These are phyloP conservation scores for Heterococcus sp. DNA, from an alignment of 108 stramenopile species.

Conservation along the genomic window DNA sequence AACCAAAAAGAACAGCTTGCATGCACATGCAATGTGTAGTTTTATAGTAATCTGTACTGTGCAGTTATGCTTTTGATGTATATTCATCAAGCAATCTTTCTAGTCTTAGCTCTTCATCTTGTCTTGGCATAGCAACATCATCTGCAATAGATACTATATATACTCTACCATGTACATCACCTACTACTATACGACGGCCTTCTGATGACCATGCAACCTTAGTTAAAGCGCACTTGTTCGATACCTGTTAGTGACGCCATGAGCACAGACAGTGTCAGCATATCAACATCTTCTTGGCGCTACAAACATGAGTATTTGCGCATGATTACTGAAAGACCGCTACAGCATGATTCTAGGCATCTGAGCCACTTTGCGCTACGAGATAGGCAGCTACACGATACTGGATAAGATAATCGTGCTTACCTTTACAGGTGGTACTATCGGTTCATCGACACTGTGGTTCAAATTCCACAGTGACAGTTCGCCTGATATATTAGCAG, in stretches of 20 bases:
- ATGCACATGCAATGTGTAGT: neutral
- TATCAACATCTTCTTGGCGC: no score
- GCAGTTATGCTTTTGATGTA: neutral
- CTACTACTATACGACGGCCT: neutral
- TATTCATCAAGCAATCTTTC: neutral
- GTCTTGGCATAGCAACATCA: neutral
- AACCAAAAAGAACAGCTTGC: neutral
- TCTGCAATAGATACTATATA: neutral
- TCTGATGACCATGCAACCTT: neutral
- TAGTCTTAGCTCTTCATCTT: neutral
- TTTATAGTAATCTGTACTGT: neutral
- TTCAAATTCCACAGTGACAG: slow-evolving; percentile 35
- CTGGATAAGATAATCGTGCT: no score
- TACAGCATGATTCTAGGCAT: no score
- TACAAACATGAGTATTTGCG: no score
- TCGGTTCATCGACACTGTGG: slow-evolving; percentile 26
- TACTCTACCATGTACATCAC: neutral
- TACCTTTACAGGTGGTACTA: slow-evolving; percentile 34
- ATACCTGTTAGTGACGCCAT: neutral
- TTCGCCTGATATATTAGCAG: slow-evolving; percentile 30
- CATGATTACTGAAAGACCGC: no score
- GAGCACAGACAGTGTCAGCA: no score
- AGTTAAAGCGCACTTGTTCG: neutral
- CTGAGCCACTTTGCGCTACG: no score
- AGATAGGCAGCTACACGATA: no score